These are phyloP conservation scores for Lumnitzera littorea DNA, from an alignment of 345 rosid species.

Conservation along the genomic window DNA sequence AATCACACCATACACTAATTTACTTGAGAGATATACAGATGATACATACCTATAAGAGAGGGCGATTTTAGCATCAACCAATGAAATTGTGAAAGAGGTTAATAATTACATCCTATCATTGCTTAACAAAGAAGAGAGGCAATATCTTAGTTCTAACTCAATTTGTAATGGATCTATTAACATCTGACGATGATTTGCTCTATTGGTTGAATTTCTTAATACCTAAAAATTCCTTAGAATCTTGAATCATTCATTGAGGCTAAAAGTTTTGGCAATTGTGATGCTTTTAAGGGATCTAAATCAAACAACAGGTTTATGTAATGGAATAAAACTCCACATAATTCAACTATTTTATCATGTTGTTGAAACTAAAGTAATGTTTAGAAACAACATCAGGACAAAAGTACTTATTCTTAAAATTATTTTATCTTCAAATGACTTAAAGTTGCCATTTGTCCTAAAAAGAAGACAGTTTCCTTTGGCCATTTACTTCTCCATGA, in stretches of 20 bases:
- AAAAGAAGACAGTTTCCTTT: slow-evolving; percentile 1
- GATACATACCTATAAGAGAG: neutral
- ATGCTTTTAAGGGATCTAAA: slow-evolving; percentile 6
- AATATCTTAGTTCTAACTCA: no score
- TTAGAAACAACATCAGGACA: neutral
- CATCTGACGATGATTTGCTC: neutral
- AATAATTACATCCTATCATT: neutral
- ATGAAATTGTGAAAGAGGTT: neutral
- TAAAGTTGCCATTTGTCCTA: neutral
- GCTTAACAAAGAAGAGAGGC: no score
- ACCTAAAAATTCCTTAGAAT: neutral
- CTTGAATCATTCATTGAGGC: neutral
- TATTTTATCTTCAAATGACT: neutral
- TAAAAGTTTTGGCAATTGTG: neutral
- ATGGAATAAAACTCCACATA: neutral
- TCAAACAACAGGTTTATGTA: neutral
- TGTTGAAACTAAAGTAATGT: neutral
- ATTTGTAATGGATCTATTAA: neutral
- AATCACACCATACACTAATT: neutral
- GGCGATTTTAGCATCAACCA: neutral
- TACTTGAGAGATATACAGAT: neutral
- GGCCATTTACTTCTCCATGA: neutral
- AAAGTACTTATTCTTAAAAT: neutral
- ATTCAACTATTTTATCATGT: neutral
- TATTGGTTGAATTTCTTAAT: neutral